Evolutionary conservation across 768 basidiomycete genomes (phyloP).

Genomic region (Boletus edulis): DNA sequence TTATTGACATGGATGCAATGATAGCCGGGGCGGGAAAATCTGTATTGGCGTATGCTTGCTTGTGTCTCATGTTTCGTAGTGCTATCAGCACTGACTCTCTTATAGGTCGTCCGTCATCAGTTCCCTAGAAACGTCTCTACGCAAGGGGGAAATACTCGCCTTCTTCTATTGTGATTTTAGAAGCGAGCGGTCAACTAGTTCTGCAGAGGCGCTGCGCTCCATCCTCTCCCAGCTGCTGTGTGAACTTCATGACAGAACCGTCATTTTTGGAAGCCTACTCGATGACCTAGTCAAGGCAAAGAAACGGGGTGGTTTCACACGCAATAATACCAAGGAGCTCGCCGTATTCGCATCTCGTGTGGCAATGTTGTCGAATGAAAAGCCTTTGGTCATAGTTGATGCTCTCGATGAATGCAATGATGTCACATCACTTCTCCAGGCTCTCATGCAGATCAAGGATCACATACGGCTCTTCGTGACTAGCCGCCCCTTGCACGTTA

Average conservation of each 20-base stretch:
- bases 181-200: background rate
- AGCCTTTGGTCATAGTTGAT: background rate
- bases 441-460: background rate
- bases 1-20: background rate
- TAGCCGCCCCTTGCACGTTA: background rate
- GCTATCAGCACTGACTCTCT: no score
- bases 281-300: background rate
- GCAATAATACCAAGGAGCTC: background rate
- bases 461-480: background rate
- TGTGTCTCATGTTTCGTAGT: no score
- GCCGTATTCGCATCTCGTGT: background rate
- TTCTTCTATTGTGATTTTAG: background rate
- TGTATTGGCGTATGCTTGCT: background rate
- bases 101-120: background rate
- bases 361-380: background rate
- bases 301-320: background rate
- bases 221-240: background rate
- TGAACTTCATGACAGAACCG: background rate
- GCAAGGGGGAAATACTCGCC: background rate
- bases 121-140: background rate
- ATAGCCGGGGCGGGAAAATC: background rate
- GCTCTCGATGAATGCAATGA: constrained; percentile 2
- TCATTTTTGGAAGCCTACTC: background rate
- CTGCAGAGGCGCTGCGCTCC: background rate
- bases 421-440: background rate